Conservation (phyloP, 2,329 filamentous ascomycete species). For the Sporothrix globosa region DNA sequence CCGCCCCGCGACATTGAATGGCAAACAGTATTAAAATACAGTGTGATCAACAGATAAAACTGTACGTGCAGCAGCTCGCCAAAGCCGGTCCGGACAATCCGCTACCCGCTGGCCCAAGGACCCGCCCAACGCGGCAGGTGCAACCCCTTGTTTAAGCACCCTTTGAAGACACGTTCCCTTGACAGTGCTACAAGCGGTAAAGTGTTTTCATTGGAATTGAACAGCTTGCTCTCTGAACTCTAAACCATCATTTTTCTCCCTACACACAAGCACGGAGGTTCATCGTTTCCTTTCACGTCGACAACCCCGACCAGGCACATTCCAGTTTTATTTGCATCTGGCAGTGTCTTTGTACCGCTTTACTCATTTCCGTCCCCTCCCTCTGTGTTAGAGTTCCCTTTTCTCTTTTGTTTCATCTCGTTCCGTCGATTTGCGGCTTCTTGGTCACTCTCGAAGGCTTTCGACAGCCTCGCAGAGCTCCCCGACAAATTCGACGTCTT, state of each 20-base stretch:
- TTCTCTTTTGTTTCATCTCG: neutral
- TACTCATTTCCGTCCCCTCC: neutral
- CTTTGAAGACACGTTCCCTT: constrained; percentile 30
- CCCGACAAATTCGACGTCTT: neutral
- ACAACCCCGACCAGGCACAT: constrained; percentile 2
- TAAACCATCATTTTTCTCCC: neutral
- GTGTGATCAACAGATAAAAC: neutral
- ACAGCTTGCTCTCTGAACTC: constrained; percentile 32
- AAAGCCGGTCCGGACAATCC: constrained; percentile 24
- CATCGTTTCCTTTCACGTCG: constrained; percentile 12
- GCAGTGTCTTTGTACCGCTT: neutral
- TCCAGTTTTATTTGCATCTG: neutral
- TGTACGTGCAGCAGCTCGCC: neutral
- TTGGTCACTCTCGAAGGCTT: constrained; percentile 1
- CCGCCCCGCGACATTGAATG: neutral
- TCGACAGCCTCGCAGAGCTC: neutral
- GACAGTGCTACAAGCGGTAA: neutral
- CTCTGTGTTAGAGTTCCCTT: neutral
- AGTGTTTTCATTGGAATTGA: constrained; percentile 30
- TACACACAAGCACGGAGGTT: constrained; percentile 8
- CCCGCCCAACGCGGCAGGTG: neutral
- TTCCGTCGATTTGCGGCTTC: neutral
- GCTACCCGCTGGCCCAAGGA: constrained; percentile 10
- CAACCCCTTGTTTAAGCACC: constrained; percentile 26
- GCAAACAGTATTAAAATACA: neutral